Base-by-base conservation (phyloP, 768 basidiomycete species). In the Termitomyces heimii region DNA sequence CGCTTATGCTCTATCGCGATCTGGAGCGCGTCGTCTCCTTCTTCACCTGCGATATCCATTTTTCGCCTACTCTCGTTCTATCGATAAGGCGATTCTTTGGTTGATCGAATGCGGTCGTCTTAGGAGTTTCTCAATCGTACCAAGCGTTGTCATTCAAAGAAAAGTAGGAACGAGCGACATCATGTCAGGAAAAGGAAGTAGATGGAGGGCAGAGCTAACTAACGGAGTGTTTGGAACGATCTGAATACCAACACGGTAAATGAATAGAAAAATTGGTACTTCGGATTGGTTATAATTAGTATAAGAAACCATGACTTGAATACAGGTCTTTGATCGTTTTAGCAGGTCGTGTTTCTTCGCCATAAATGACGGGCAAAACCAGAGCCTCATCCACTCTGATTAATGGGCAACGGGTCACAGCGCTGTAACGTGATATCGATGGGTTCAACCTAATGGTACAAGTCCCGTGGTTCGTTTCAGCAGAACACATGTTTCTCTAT, bases 1-100 rank as follows among this genome's bases (percentile, higher is more conserved):
- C 57, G 88, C 83, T 2, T 89, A 91, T 62, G 83, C 76, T 0
- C 70, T 89, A 26, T 85, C 86, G 2, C 71, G 71, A 22, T 53
- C 65, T 0, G 88, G 88, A 24, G 88, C 88, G 0, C 79, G 78
- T 5, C 77, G 80, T n/a, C 72, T 90, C 18, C 70, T 85, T 1
- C 73, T 75, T 14, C 78, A 87, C 62, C 74, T 90, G 24, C 79
- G 75, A 0, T 73, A 86, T 60, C 76, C 85, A 1, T 79, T 78
- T 0, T 91, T 91, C 64, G 88, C 89, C 0, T 90, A 88, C 63
- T 89, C 88, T 16, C 82, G 89, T 8, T 84, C 88, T 0, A 77
- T 91, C 53, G 90, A 92, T 64, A 86, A 88, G 60, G 89, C 87
- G 2, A 71, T 85, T 18, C 75, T 82, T 5, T 88, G 86, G 86